Percentiles rank a stretch among this genome's conserved stretches.
These are phyloP conservation scores for Populus hybrid DNA, from an alignment of 441 rosid species.

Conservation along the genomic window DNA sequence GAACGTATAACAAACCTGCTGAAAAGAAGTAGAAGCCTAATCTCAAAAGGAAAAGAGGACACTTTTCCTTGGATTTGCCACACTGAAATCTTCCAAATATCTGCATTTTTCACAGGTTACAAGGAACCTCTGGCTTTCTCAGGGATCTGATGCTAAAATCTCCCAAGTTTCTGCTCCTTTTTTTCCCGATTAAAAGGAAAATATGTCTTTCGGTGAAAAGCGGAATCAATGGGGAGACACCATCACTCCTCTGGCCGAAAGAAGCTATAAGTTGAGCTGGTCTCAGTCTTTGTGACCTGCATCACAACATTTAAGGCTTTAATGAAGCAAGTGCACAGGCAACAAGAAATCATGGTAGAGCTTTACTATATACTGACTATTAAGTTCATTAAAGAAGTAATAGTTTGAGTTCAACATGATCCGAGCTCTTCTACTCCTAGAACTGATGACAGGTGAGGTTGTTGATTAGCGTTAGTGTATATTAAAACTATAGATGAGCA, in stretches of 20 bases:
- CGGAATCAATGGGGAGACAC: background rate
- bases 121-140: background rate
- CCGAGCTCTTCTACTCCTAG: background rate
- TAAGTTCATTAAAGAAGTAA: background rate
- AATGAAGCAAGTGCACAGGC: conserved; percentile 1
- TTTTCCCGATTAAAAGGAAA: background rate
- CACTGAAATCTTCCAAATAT: background rate
- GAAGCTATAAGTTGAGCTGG: conserved; percentile 66
- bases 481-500: background rate
- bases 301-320: conserved; percentile 14
- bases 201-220: background rate
- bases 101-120: background rate
- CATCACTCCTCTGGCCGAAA: conserved; percentile 58
- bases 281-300: conserved; percentile 87
- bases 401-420: background rate
- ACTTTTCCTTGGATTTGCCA: background rate
- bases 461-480: background rate
- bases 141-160: conserved; percentile 7
- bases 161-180: background rate
- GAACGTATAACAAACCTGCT: background rate
- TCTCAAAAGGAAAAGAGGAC: background rate
- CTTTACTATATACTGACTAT: background rate
- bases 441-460: background rate
- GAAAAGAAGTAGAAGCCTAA: background rate
- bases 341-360: background rate